phyloP scores from a whole-genome alignment of 2,329 filamentous ascomycete genomes.

The Fusarium sterilihyphosum region DNA sequence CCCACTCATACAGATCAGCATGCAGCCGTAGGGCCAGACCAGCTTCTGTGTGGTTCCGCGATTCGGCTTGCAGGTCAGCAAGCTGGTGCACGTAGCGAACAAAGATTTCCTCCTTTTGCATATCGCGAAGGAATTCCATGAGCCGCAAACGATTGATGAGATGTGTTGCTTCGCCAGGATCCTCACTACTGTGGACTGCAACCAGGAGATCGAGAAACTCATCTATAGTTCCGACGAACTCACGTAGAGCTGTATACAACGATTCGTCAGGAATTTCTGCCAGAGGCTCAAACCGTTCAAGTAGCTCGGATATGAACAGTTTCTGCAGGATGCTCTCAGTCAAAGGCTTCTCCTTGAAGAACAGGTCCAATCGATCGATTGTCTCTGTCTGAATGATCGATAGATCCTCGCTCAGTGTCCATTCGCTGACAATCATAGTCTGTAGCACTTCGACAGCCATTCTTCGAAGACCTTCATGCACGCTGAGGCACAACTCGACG shows the following conservation, averaged over 20 bases:
- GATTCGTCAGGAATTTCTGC: slow-evolving; percentile 74
- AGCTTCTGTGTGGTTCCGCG: slow-evolving; percentile 85
- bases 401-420: slow-evolving; percentile 93
- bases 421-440: slow-evolving; percentile 98
- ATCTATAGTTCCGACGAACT: slow-evolving; percentile 85
- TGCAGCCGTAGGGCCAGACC: slow-evolving; percentile 90
- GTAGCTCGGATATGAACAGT: slow-evolving; percentile 86
- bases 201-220: slow-evolving; percentile 91
- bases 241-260: slow-evolving; percentile 78
- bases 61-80: slow-evolving; percentile 77
- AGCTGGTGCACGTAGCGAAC: slow-evolving; percentile 95
- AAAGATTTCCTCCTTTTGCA: slow-evolving; percentile 97
- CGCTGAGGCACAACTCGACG: slow-evolving; percentile 92
- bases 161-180: slow-evolving; percentile 77
- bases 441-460: slow-evolving; percentile 94
- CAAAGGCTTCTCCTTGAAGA: slow-evolving; percentile 89
- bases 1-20: slow-evolving; percentile 93
- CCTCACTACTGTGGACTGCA: slow-evolving; percentile 83
- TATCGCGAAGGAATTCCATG: slow-evolving; percentile 96
- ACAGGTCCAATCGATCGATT: slow-evolving; percentile 89
- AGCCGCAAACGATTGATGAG: slow-evolving; percentile 89
- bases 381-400: slow-evolving; percentile 94
- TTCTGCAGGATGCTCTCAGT: slow-evolving; percentile 93
- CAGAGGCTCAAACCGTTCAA: slow-evolving; percentile 81
- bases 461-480: slow-evolving; percentile 88